Evolutionary conservation across 108 stramenopile genomes (phyloP), one percentile per base, ranked within the genome.

Genomic region (Cyclostephanos invisitatus): DNA sequence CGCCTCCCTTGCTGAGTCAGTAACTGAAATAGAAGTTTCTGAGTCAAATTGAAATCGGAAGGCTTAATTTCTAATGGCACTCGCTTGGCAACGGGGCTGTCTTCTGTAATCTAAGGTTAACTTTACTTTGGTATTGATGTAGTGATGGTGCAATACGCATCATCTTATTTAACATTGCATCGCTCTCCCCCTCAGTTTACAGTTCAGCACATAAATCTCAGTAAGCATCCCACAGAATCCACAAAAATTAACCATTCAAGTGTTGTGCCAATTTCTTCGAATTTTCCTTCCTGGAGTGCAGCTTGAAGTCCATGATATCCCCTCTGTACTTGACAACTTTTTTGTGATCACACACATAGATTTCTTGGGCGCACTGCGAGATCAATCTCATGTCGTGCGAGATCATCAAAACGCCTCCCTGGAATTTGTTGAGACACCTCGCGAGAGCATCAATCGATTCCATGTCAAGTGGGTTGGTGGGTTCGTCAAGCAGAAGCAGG

Each of bases 301-400:
- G 49, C 73, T 97, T 98, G 84, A 97, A 98, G 75, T 97, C 90
- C 87, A 88, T 85, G 59, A 98, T 98, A 74, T 97, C 96, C 14
- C 96, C 98, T 38, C 82, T 64, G 84, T 95, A 98, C 59, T 76
- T 83, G 7, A 78, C 82, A 21, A 99, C 87, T 64, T 89, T 84
- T 55, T 96, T 92, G 67, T 97, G 72, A 75, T 98, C 97, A 77
- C 97, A 97, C 44, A 98, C 79, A 77, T 97, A 98, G 67, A 99
- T 98, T 80, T 98, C 94, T 63, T 98, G 86, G 20, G 96, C 98
- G 28, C 97, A 97, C 68, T 98, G 97, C 10, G 95, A 94, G 57
- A 99, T 99, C 75, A 99, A 88, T 49, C 98, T 83, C 95, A 98
- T 98, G 84, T 99, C 99, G 88, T 99, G 99, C 44, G 86, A 88